phyloP scores from a whole-genome alignment of 2,329 filamentous ascomycete genomes.

The Monosporascus sp. region DNA sequence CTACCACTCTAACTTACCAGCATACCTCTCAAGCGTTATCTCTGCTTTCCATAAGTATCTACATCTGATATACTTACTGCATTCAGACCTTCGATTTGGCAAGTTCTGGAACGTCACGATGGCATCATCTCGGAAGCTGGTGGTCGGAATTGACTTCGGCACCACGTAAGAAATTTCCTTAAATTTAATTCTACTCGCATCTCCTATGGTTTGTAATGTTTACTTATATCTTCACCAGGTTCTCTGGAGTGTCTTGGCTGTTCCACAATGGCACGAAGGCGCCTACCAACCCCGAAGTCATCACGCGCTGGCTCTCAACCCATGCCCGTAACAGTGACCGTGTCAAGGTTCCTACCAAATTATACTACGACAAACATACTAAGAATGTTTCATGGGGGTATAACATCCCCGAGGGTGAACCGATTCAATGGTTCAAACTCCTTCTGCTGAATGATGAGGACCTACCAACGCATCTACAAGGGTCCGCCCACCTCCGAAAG shows the following conservation, averaged over 20 bases:
- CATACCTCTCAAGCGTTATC: too few species aligned
- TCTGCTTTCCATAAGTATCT: too few species aligned
- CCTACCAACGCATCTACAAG: constrained; percentile 12
- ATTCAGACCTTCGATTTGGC: too few species aligned
- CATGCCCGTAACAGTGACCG: constrained; percentile 19
- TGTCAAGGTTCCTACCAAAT: constrained; percentile 26
- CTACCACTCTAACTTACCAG: too few species aligned
- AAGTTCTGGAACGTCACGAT: background rate
- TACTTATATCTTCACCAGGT: constrained; percentile 15
- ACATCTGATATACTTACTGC: too few species aligned
- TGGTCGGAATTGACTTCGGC: constrained; percentile 41
- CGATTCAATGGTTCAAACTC: constrained; percentile 35
- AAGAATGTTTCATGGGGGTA: constrained; percentile 24
- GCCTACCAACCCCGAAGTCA: constrained; percentile 5
- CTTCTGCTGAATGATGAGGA: constrained; percentile 28
- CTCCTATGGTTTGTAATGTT: background rate
- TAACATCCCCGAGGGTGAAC: constrained; percentile 10
- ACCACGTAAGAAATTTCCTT: constrained; percentile 32
- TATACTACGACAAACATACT: constrained; percentile 10
- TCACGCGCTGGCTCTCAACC: constrained; percentile 26
- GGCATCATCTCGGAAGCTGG: constrained; percentile 12
- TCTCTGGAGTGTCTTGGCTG: constrained; percentile 37
- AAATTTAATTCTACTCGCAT: background rate
- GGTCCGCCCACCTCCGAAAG: constrained; percentile 14
- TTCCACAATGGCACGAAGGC: constrained; percentile 21